Evolutionary conservation across 2,329 filamentous ascomycete genomes (phyloP).

Genomic region (Fusarium torreyae): DNA sequence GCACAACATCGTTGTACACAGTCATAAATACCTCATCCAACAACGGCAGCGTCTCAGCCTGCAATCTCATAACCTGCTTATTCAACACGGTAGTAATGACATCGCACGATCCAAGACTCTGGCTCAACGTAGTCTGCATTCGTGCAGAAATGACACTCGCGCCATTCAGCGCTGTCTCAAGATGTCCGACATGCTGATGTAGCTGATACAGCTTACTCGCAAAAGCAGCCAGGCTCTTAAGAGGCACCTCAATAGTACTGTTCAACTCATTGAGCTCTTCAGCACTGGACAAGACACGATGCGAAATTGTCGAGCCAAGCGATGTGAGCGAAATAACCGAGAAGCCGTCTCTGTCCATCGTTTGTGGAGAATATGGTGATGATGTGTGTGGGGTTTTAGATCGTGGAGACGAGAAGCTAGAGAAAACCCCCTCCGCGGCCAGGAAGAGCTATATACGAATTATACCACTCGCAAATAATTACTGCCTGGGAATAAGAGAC

Average conservation of each 20-base stretch:
- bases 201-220: constrained; percentile 48
- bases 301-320: constrained; percentile 51
- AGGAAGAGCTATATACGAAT: background rate
- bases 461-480: background rate
- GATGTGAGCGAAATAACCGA: constrained; percentile 54
- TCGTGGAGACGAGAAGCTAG: constrained; percentile 13
- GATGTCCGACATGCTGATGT: constrained; percentile 42
- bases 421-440: background rate
- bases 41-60: constrained; percentile 41
- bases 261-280: constrained; percentile 52
- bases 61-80: constrained; percentile 55
- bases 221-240: constrained; percentile 45
- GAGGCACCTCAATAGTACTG: constrained; percentile 24
- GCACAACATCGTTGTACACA: constrained; percentile 46
- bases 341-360: constrained; percentile 55
- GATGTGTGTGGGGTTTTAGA: background rate
- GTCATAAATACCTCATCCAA: constrained; percentile 49
- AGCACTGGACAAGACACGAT: constrained; percentile 50
- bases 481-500: constrained; percentile 1
- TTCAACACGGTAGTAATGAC: constrained; percentile 49
- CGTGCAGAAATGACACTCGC: constrained; percentile 50
- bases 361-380: constrained; percentile 2
- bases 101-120: constrained; percentile 52
- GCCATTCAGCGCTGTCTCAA: constrained; percentile 48
- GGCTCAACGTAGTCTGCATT: constrained; percentile 50